Conservation (phyloP, 1,284 basidiomycete genomes). For the Filobasidium uniguttulatum region DNA sequence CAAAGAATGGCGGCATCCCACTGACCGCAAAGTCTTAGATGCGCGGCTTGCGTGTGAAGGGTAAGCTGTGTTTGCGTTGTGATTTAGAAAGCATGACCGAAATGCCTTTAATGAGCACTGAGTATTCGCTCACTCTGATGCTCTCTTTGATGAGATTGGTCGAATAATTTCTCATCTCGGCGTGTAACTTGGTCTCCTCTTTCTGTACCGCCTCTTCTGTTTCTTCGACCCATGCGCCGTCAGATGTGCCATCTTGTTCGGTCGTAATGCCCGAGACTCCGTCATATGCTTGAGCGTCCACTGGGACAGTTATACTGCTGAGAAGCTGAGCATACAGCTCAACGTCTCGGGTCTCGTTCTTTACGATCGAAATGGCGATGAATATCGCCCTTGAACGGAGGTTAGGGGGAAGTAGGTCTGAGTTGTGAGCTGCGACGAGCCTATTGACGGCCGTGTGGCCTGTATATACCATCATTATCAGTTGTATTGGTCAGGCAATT, state of each 20-base stretch:
- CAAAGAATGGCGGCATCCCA: constrained; percentile 5
- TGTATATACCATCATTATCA: background rate
- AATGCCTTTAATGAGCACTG: background rate
- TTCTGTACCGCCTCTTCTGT: background rate
- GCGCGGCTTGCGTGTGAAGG: constrained; percentile 5
- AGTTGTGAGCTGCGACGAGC: constrained; percentile 1
- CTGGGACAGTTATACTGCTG: too few relatives aligned
- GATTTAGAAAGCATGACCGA: background rate
- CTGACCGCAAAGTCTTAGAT: constrained; percentile 3
- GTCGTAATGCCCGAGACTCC: background rate
- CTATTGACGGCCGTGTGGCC: constrained; percentile 11
- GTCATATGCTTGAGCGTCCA: background rate
- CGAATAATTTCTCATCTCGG: constrained; percentile 12
- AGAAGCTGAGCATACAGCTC: constrained; percentile 4
- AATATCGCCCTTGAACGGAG: background rate
- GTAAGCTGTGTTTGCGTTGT: constrained; percentile 6
- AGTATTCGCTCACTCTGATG: constrained; percentile 5
- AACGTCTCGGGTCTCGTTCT: constrained; percentile 7
- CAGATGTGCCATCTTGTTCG: background rate
- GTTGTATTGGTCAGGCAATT: background rate
- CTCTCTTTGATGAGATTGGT: constrained; percentile 16
- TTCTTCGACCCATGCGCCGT: constrained; percentile 1
- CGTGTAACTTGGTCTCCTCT: constrained; percentile 8
- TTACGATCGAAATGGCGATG: constrained; percentile 8
- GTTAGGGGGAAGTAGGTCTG: background rate